Percentiles rank a stretch among this genome's conserved stretches.
phyloP scores from a whole-genome alignment of 2,329 filamentous ascomycete species.

The Basipetospora chlamydospora region DNA sequence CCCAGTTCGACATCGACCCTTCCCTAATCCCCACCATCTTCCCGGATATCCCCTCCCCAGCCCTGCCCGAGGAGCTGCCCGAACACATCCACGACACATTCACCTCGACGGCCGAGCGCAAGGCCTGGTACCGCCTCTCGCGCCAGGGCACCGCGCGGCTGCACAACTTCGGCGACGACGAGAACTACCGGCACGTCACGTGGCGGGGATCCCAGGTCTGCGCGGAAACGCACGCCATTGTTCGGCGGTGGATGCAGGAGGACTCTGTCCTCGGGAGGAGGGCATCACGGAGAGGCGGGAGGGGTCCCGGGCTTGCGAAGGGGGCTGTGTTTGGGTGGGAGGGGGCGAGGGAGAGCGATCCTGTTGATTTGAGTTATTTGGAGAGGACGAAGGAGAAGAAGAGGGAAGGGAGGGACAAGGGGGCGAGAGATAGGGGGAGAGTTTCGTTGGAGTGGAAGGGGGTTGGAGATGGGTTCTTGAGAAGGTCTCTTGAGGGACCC shows the following conservation, averaged over 20 bases:
- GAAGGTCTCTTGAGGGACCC: no score
- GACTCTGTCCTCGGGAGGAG: slow-evolving; percentile 27
- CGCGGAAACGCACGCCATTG: slow-evolving; percentile 38
- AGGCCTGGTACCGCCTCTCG: slow-evolving; percentile 50
- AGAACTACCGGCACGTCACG: slow-evolving; percentile 42
- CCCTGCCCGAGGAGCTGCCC: slow-evolving; percentile 19
- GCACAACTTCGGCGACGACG: slow-evolving; percentile 41
- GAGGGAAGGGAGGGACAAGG: slow-evolving; percentile 2
- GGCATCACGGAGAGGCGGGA: slow-evolving; percentile 16
- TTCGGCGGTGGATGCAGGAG: slow-evolving; percentile 52
- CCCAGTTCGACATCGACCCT: slow-evolving; percentile 6
- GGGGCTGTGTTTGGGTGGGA: slow-evolving; percentile 12
- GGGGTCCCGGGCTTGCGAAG: slow-evolving; percentile 35
- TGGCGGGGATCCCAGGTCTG: slow-evolving; percentile 43
- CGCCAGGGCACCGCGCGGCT: slow-evolving; percentile 43
- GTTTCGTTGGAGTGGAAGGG: background rate
- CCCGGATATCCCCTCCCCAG: slow-evolving; percentile 12
- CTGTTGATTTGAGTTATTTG: slow-evolving; percentile 9
- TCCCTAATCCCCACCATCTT: slow-evolving; percentile 6
- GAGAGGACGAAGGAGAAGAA: slow-evolving; percentile 19
- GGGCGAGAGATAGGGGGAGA: no score
- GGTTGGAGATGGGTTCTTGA: no score
- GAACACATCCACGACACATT: slow-evolving; percentile 33
- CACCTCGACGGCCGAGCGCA: slow-evolving; percentile 39
- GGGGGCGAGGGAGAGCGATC: slow-evolving; percentile 8